Conservation (phyloP, 306 rosid species). For the Glycine soja region DNA sequence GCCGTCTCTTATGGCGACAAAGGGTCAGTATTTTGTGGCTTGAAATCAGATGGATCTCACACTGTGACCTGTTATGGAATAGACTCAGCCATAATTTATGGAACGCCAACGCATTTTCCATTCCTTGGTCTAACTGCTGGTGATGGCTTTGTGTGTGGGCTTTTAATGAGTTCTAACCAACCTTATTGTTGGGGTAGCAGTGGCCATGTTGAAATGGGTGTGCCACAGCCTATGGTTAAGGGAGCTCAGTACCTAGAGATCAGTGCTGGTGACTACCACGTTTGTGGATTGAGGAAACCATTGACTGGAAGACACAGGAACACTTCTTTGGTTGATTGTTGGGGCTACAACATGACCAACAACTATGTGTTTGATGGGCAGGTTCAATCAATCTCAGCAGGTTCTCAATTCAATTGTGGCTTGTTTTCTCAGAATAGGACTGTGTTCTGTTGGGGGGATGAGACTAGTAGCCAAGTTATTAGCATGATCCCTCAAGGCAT, state of each 20-base stretch:
- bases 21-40: constrained; percentile 81
- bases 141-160: constrained; percentile 92
- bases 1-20: constrained; percentile 91
- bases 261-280: constrained; percentile 94
- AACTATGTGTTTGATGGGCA: constrained; percentile 22
- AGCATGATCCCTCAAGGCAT: not conserved
- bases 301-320: constrained; percentile 4
- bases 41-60: constrained; percentile 90
- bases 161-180: constrained; percentile 73
- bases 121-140: constrained; percentile 88
- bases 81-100: constrained; percentile 78
- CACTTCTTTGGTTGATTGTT: constrained; percentile 23
- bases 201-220: constrained; percentile 77
- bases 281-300: constrained; percentile 59
- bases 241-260: constrained; percentile 78
- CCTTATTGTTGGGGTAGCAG: constrained; percentile 98
- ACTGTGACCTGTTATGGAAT: constrained; percentile 81
- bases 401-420: constrained; percentile 20
- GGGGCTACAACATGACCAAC: constrained; percentile 25
- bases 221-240: constrained; percentile 80
- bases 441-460: constrained; percentile 30
- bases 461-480: constrained; percentile 10
- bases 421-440: constrained; percentile 20
- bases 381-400: constrained; percentile 20
- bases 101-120: constrained; percentile 70